Percentiles rank a stretch among this genome's conserved stretches.
phyloP scores from a whole-genome alignment of 140 eudicot genomes.

The Anethum foeniculum region DNA sequence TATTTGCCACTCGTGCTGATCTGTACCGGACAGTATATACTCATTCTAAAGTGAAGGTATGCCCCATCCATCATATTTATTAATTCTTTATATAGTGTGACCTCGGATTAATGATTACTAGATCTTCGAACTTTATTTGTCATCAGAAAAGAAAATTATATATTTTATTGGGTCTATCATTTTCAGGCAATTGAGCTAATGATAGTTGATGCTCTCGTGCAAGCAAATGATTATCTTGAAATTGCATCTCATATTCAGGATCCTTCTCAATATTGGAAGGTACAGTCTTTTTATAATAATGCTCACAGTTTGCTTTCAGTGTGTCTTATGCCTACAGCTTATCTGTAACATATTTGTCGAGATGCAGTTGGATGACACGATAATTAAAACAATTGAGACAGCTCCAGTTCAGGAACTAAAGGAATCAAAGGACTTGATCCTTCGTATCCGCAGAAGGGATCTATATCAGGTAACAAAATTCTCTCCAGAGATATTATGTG shows the following conservation, averaged over 20 bases:
- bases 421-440: constrained; percentile 54
- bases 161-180: not conserved
- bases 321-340: not conserved
- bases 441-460: constrained; percentile 52
- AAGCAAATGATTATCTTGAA: constrained; percentile 49
- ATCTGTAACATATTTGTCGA: not conserved
- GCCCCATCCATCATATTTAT: not conserved
- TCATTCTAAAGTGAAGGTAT: constrained; percentile 68
- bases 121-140: not conserved
- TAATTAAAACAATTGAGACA: constrained; percentile 54
- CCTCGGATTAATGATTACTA: not conserved
- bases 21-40: constrained; percentile 56
- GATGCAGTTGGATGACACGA: constrained; percentile 58
- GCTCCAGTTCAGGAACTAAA: constrained; percentile 45
- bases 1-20: constrained; percentile 62
- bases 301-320: not conserved
- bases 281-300: constrained; percentile 5
- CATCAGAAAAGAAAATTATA: not conserved
- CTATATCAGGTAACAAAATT: constrained; percentile 43
- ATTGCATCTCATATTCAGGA: constrained; percentile 48
- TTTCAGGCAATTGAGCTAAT: constrained; percentile 60
- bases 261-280: constrained; percentile 71
- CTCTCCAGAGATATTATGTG: not conserved
- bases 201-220: constrained; percentile 56
- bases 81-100: not conserved